phyloP scores from a whole-genome alignment of 805 yeast species.

The Komagataella pseudopastoris region DNA sequence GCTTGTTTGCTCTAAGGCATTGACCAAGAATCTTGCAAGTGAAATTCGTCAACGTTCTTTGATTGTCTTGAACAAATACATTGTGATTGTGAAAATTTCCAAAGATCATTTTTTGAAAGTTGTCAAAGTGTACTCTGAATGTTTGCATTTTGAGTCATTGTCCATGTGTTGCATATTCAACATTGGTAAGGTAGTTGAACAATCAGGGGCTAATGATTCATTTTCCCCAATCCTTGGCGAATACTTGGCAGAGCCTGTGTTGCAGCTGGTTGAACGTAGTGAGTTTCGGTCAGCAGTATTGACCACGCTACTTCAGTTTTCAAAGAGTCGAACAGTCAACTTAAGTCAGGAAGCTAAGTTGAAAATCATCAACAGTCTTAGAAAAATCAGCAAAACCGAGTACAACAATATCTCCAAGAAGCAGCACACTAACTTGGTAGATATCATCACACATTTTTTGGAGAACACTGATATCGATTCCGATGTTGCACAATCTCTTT shows the following conservation, averaged over 20 bases:
- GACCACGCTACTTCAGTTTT: neutral
- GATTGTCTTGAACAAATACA: neutral
- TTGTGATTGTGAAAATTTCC: neutral
- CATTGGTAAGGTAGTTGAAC: neutral
- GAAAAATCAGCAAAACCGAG: neutral
- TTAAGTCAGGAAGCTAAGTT: neutral
- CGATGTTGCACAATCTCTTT: neutral
- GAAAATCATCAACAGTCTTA: neutral
- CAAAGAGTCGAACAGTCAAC: neutral
- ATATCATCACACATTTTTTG: neutral
- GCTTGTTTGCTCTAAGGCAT: slow-evolving; percentile 8
- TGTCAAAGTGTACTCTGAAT: neutral
- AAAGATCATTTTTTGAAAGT: neutral
- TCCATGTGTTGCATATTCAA: neutral
- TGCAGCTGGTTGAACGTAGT: neutral
- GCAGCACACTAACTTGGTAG: neutral
- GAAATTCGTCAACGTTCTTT: slow-evolving; percentile 18
- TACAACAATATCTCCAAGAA: neutral
- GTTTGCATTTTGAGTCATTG: neutral
- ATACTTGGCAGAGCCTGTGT: neutral
- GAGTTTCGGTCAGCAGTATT: neutral
- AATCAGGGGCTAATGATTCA: neutral
- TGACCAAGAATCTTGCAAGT: slow-evolving; percentile 16
- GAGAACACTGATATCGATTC: neutral
- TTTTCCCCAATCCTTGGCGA: neutral